A percentile compares a stretch with the other conserved stretches of the same genome.
phyloP scores from a whole-genome alignment of 495 filamentous ascomycete species.

The Xylaria telfairii region DNA sequence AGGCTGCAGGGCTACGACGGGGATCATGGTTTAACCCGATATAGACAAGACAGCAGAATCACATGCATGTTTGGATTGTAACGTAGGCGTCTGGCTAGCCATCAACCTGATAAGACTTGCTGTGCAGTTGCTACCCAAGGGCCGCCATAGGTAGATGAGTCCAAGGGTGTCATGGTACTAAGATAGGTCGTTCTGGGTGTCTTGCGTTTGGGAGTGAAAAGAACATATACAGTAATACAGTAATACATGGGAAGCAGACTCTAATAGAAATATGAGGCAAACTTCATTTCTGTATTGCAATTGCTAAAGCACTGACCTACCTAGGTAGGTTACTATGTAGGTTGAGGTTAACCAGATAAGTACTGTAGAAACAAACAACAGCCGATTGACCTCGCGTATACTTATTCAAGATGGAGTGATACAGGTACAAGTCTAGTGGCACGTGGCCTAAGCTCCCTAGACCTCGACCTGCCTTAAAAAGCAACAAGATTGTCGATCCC shows the following conservation, averaged over 20 bases:
- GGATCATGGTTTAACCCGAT: neutral
- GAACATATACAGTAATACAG: too few species aligned
- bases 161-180: neutral
- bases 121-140: neutral
- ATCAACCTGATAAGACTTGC: neutral
- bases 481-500: constrained; percentile 11
- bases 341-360: too few species aligned
- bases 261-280: neutral
- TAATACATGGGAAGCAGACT: too few species aligned
- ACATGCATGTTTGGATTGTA: neutral
- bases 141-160: neutral
- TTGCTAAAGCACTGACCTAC: neutral
- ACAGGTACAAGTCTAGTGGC: neutral
- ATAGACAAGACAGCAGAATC: neutral
- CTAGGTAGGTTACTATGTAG: too few species aligned
- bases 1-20: neutral
- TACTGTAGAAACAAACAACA: too few species aligned
- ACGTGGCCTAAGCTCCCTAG: neutral
- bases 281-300: neutral
- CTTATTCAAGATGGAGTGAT: neutral
- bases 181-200: neutral
- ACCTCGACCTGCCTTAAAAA: constrained; percentile 11
- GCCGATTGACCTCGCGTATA: neutral
- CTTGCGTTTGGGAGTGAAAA: neutral
- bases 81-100: neutral